Conservation (phyloP, 1,284 basidiomycete genomes). For the Ceratobasidium sp. region DNA sequence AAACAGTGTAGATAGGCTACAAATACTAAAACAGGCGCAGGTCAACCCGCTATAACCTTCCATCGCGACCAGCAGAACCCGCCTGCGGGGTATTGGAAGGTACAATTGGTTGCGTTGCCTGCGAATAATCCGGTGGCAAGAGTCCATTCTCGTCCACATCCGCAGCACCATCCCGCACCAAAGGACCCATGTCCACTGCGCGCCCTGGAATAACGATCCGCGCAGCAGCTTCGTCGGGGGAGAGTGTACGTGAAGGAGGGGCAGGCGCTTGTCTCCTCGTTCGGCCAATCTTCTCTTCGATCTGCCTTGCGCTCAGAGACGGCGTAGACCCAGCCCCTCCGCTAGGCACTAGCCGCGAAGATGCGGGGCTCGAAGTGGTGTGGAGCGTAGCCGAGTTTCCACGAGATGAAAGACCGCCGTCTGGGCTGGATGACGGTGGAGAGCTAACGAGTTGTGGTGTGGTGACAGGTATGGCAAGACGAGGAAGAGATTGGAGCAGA, state of each 20-base stretch:
- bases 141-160: constrained; percentile 40
- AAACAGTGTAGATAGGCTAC: not conserved
- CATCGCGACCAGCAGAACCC: not conserved
- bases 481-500: constrained; percentile 17
- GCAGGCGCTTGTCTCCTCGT: not conserved
- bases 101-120: constrained; percentile 30
- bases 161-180: constrained; percentile 1
- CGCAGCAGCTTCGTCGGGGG: constrained; percentile 12
- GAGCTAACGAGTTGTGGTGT: not conserved
- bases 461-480: constrained; percentile 8
- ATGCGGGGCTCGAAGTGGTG: not conserved
- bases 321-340: not conserved
- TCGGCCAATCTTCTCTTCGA: constrained; percentile 18
- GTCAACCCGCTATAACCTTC: not conserved
- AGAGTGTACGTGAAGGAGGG: not conserved
- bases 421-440: not conserved
- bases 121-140: constrained; percentile 34
- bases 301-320: not conserved
- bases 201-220: constrained; percentile 30
- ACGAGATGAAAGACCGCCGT: not conserved
- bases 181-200: constrained; percentile 39
- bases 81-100: not conserved
- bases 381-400: constrained; percentile 1
- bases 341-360: not conserved
- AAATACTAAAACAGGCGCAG: not conserved